Evolutionary conservation across 2,329 filamentous ascomycete genomes (phyloP).

Genomic region (Corniculantispora saksenae): DNA sequence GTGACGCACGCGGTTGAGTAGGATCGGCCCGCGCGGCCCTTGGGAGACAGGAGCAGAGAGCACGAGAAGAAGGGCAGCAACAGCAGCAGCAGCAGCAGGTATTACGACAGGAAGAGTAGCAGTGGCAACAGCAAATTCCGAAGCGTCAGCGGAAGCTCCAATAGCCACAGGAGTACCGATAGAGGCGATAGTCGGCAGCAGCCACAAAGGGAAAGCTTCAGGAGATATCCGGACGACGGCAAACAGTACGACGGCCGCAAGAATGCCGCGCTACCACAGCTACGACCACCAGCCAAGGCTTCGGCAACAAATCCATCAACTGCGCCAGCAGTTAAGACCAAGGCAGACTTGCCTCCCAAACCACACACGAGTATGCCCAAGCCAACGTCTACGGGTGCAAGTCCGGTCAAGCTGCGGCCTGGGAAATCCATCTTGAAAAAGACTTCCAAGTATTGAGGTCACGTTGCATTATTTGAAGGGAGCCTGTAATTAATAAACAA

Average conservation of each 20-base stretch:
- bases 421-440: slow-evolving; percentile 15
- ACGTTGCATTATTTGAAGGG: too few relatives aligned
- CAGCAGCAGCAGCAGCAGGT: background rate
- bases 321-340: background rate
- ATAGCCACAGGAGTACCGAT: too few relatives aligned
- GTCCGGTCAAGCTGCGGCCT: background rate
- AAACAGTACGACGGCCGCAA: background rate
- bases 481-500: slow-evolving; percentile 10
- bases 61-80: background rate
- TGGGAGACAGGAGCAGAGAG: background rate
- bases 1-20: background rate
- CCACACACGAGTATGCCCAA: background rate
- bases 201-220: background rate
- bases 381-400: background rate
- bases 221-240: background rate
- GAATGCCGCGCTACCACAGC: background rate
- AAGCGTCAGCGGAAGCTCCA: too few relatives aligned
- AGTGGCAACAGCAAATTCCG: background rate
- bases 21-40: background rate
- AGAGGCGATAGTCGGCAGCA: background rate
- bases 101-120: background rate
- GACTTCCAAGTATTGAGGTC: background rate
- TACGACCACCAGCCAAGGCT: background rate
- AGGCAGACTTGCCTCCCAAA: background rate
- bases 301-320: background rate